phyloP scores from a whole-genome alignment of 2,329 filamentous ascomycete species.

The Ophiostoma tasmaniense region DNA sequence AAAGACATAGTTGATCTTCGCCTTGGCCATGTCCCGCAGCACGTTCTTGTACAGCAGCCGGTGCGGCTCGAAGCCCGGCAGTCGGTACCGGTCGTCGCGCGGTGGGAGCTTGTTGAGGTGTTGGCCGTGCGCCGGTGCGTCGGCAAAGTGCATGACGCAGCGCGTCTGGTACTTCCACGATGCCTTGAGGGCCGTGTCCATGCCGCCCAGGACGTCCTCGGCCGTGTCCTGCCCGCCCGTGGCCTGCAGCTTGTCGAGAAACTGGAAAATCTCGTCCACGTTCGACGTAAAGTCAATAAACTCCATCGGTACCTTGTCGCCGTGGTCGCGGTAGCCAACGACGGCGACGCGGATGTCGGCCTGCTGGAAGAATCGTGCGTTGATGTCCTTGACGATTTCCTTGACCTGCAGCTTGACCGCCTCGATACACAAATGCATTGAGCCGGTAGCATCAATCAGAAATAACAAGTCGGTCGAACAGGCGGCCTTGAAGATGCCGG shows the following conservation, averaged over 20 bases:
- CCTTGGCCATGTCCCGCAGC: conserved; percentile 22
- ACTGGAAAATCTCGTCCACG: conserved; percentile 21
- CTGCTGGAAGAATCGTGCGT: conserved; percentile 27
- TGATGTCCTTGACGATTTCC: conserved; percentile 29
- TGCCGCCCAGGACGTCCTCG: conserved; percentile 31
- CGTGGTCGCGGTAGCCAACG: conserved; percentile 32
- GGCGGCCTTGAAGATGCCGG: conserved; percentile 27
- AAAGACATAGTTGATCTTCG: conserved; percentile 28
- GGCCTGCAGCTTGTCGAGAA: conserved; percentile 24
- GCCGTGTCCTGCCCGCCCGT: conserved; percentile 27
- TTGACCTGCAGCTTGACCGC: conserved; percentile 30
- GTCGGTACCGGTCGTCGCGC: conserved; percentile 21
- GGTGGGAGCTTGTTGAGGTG: conserved; percentile 21
- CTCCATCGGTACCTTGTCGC: conserved; percentile 23
- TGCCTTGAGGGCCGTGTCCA: conserved; percentile 26
- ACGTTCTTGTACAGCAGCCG: conserved; percentile 23
- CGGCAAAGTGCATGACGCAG: conserved; percentile 29
- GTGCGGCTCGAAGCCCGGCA: conserved; percentile 27
- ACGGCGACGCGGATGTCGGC: conserved; percentile 30
- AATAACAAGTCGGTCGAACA: conserved; percentile 32
- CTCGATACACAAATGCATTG: conserved; percentile 28
- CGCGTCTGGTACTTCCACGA: conserved; percentile 30
- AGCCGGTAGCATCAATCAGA: conserved; percentile 31
- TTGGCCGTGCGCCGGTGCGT: conserved; percentile 28
- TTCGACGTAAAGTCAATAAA: conserved; percentile 28